Conservation (phyloP, 2,329 filamentous ascomycete genomes). For the Beauveria pseudobassiana region DNA sequence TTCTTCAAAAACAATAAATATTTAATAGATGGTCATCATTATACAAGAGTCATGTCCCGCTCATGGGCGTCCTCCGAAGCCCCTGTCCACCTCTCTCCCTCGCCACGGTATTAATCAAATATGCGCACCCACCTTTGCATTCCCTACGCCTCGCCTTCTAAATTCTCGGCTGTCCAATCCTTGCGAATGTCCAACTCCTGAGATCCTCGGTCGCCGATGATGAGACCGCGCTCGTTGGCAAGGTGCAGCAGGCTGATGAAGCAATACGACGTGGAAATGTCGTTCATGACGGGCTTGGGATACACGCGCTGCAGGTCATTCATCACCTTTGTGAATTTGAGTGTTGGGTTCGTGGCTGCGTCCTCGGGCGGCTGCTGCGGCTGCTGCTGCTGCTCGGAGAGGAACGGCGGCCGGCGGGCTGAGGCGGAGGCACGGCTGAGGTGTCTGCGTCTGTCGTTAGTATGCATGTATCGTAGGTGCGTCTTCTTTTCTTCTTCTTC, state of each 20-base stretch:
- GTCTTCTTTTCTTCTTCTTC: neutral
- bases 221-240: constrained; percentile 85
- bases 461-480: neutral
- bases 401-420: neutral
- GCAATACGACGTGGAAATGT: constrained; percentile 88
- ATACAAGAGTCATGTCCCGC: neutral
- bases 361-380: constrained; percentile 23
- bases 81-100: too few species aligned
- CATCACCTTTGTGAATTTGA: constrained; percentile 90
- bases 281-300: constrained; percentile 74
- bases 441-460: constrained; percentile 4
- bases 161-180: constrained; percentile 53
- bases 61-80: too few species aligned
- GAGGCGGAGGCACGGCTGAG: neutral
- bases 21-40: neutral
- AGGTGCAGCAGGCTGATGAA: constrained; percentile 91
- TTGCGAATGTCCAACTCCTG: constrained; percentile 54
- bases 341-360: constrained; percentile 39
- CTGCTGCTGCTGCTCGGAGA: constrained; percentile 25
- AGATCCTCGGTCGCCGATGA: constrained; percentile 59
- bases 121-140: too few species aligned
- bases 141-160: constrained; percentile 28
- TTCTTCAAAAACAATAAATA: neutral
- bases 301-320: constrained; percentile 83
- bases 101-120: too few species aligned